Conservation (phyloP, 2,329 filamentous ascomycete species). For the Cladophialophora chaetospira region DNA sequence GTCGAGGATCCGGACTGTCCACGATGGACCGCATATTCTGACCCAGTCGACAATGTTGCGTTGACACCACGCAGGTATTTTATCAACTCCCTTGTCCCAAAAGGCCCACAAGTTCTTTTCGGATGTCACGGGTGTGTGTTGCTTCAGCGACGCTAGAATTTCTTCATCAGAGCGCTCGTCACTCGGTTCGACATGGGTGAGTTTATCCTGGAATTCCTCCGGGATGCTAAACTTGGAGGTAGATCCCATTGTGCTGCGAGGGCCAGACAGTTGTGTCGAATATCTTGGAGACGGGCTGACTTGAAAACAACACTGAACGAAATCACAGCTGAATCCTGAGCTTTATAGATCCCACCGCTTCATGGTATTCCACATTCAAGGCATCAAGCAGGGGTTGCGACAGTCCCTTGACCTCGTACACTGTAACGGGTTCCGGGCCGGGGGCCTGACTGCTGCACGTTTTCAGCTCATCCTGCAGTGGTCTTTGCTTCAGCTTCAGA, state of each 20-base stretch:
- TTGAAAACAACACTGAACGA: neutral
- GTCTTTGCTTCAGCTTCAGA: too few relatives aligned
- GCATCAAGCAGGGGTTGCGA: too few relatives aligned
- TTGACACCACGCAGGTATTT: constrained; percentile 55
- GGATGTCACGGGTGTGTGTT: constrained; percentile 19
- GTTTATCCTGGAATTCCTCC: constrained; percentile 17
- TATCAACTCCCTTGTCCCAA: constrained; percentile 55
- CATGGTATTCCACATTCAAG: too few relatives aligned
- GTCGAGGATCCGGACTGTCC: constrained; percentile 57
- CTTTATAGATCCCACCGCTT: neutral
- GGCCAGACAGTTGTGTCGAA: too few relatives aligned
- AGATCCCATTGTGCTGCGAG: constrained; percentile 13
- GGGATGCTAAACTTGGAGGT: constrained; percentile 26
- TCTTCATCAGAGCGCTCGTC: constrained; percentile 25
- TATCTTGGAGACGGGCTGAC: neutral
- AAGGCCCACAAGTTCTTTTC: constrained; percentile 61
- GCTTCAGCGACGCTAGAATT: constrained; percentile 19
- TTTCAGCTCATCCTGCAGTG: too few relatives aligned
- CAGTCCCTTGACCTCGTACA: too few relatives aligned
- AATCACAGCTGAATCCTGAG: neutral
- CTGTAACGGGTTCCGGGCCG: too few relatives aligned
- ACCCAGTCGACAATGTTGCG: constrained; percentile 59
- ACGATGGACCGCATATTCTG: constrained; percentile 53
- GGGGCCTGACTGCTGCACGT: too few relatives aligned
- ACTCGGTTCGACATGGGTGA: constrained; percentile 5